Percentiles rank a stretch among this genome's conserved stretches.
These are phyloP conservation scores for Populus alba DNA, from an alignment of 345 rosid genomes.

Conservation along the genomic window DNA sequence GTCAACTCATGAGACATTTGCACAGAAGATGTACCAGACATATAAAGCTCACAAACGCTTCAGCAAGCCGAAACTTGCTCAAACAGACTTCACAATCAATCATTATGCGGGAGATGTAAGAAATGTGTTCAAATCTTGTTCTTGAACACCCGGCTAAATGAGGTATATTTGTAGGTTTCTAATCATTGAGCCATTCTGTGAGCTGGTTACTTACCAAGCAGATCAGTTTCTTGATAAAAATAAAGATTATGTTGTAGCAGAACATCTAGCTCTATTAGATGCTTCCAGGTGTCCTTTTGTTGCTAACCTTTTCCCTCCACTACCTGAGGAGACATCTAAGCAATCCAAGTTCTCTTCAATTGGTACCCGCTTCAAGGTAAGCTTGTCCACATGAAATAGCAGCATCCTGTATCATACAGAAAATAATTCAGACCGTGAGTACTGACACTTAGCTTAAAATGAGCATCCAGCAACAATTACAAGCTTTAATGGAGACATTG, in stretches of 20 bases:
- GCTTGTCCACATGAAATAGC: conserved; percentile 4
- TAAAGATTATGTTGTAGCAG: conserved; percentile 76
- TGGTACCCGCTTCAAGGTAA: conserved; percentile 74
- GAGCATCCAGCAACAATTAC: conserved; percentile 58
- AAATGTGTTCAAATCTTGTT: background rate
- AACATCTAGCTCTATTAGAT: conserved; percentile 66
- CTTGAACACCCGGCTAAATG: conserved; percentile 7
- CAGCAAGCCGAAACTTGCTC: conserved; percentile 71
- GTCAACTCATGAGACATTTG: conserved; percentile 80
- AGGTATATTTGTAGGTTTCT: conserved; percentile 19
- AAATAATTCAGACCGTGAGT: conserved; percentile 6
- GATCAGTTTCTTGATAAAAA: conserved; percentile 74
- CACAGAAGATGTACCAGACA: conserved; percentile 75
- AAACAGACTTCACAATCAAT: conserved; percentile 65
- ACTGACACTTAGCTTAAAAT: conserved; percentile 18
- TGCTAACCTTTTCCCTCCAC: conserved; percentile 68
- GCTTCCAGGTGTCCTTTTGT: conserved; percentile 65
- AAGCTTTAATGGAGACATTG: conserved; percentile 58
- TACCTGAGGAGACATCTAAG: conserved; percentile 67
- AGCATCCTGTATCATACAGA: conserved; percentile 9
- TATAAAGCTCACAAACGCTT: conserved; percentile 69
- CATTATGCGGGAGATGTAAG: conserved; percentile 85
- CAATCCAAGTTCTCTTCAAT: conserved; percentile 78
- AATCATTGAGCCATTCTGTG: conserved; percentile 12
- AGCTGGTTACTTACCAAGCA: conserved; percentile 64